Evolutionary conservation across 1,284 basidiomycete species (phyloP).

Genomic region (Gymnopus androsaceus): DNA sequence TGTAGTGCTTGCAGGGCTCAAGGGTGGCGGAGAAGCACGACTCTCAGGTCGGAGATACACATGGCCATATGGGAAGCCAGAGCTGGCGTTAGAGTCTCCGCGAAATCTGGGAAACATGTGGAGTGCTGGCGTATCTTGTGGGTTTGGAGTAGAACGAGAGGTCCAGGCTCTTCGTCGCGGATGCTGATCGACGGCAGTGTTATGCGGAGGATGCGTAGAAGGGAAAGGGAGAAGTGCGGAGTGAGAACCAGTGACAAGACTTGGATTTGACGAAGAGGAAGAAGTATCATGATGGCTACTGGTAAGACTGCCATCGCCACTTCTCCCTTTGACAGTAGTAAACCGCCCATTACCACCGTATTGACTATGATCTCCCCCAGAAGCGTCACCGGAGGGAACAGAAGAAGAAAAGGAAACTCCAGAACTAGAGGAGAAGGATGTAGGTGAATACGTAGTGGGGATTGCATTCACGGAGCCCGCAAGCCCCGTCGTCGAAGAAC

Average conservation of each 20-base stretch:
- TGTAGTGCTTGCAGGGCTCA: not conserved
- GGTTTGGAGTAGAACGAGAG: not conserved
- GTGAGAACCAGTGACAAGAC: no score
- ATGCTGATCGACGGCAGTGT: not conserved
- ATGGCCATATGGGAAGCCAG: not conserved
- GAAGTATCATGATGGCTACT: not conserved
- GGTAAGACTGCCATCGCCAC: not conserved
- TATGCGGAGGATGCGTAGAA: not conserved
- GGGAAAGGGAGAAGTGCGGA: not conserved
- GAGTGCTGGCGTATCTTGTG: not conserved
- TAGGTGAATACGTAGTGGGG: no score
- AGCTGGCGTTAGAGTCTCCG: not conserved
- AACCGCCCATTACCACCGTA: not conserved
- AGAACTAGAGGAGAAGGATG: not conserved
- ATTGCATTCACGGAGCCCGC: no score
- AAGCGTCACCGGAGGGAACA: not conserved
- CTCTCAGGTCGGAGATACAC: not conserved
- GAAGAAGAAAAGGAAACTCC: not conserved
- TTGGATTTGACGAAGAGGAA: no score
- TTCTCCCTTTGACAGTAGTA: not conserved
- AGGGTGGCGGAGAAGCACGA: slow-evolving; percentile 1
- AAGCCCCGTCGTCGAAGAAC: not conserved
- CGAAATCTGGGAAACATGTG: not conserved
- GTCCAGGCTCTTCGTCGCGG: not conserved
- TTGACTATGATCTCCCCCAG: not conserved